Base-by-base conservation (phyloP, 345 rosid species). In the Draba incana region DNA sequence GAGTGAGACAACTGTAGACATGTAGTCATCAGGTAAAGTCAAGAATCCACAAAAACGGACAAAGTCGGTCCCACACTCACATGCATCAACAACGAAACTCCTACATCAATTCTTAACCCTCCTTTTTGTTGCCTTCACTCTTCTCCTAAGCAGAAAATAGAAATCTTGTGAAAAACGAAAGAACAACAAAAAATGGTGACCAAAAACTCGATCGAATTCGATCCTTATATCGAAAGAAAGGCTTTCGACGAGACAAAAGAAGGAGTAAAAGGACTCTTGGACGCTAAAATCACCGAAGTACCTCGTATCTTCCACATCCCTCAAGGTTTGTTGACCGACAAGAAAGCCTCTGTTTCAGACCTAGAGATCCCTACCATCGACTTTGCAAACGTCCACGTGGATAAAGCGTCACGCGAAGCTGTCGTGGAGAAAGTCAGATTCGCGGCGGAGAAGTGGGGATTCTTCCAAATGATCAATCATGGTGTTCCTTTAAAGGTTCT, bases 391-490 rank as follows among this genome's bases (percentile, higher is more conserved):
- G 69, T 67, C 14, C 28, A 61, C 14, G 55, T 43, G 5, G 59
- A 60, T 24, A 12, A 31, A 25, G 6, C 64, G 0, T 35, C 50
- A 12, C 71, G 72, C 4, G 54, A 70, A 23, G 49, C 61, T 5
- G 61, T 80, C 12, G 75, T 78, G 1, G 66, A 76, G 9, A 51
- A 55, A 46, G 75, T 82, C 37, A 57, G n/a, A 50, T 16, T 39
- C n/a, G 83, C 80, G 0, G 66, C 64, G 0, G 69, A 65, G 69
- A 66, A 60, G 1, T 72, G 77, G 74, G 78, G 81, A 1, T 83
- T 85, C 66, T 83, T 83, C 53, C 87, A 83, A 41, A 82, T 80
- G 61, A 68, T 77, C 13, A 80, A 83, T 50, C 85, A 83, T 46
- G 85, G 83, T 50, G 49, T 83, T 27, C 82, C 78, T 6, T 30